Percentiles rank a stretch among this genome's conserved stretches.
Evolutionary conservation across 2,329 filamentous ascomycete species (phyloP).

Genomic region (Fusarium fracticaudum): DNA sequence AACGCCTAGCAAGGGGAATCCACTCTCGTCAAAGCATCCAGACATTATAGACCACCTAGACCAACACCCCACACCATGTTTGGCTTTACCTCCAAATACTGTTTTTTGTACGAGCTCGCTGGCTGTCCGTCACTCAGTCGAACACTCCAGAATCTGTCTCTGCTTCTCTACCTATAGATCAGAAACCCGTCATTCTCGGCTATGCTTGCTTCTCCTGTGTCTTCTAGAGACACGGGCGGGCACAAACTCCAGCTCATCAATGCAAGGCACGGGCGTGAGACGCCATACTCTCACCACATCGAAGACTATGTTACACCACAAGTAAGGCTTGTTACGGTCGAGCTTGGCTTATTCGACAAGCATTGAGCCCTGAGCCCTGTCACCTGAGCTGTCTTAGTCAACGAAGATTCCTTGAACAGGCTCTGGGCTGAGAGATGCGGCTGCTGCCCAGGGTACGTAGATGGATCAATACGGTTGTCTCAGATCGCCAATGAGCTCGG

Average conservation of each 20-base stretch:
- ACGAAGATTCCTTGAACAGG: conserved; percentile 12
- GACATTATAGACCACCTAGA: conserved; percentile 13
- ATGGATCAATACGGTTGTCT: conserved; percentile 30
- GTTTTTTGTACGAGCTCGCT: conserved; percentile 28
- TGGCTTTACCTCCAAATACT: conserved; percentile 26
- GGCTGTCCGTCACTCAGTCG: conserved; percentile 5
- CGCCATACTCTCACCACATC: conserved; percentile 35
- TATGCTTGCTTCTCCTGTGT: conserved; percentile 39
- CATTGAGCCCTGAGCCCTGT: conserved; percentile 7
- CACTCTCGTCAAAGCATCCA: conserved; percentile 38
- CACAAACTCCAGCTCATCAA: conserved; percentile 12
- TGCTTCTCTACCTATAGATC: conserved; percentile 23
- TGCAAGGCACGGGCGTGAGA: conserved; percentile 38
- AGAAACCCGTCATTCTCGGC: conserved; percentile 34
- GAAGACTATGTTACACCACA: conserved; percentile 23
- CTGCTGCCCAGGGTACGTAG: conserved; percentile 12
- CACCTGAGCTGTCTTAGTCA: conserved; percentile 12
- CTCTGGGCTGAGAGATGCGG: conserved; percentile 18
- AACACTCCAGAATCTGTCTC: conserved; percentile 18
- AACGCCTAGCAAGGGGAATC: conserved; percentile 7
- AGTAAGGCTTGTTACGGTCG: conserved; percentile 12
- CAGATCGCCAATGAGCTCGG: conserved; percentile 31
- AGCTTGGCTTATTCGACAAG: conserved; percentile 8
- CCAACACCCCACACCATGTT: conserved; percentile 25
- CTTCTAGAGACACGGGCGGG: conserved; percentile 16